These are phyloP conservation scores for Venturia nashicola DNA, from an alignment of 2,329 filamentous ascomycete genomes.

Conservation along the genomic window DNA sequence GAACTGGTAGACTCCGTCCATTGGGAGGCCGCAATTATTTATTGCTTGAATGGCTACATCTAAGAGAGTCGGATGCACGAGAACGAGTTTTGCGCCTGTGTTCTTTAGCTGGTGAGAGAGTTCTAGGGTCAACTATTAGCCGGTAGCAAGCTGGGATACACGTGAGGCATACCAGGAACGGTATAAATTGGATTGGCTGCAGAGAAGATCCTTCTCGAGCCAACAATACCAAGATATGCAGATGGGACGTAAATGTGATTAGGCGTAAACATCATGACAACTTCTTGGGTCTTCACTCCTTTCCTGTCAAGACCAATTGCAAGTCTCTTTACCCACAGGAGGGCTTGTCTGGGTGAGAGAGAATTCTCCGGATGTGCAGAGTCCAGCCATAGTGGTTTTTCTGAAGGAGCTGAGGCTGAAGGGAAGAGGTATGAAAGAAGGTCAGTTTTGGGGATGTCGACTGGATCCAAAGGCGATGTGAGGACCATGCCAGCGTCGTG, in stretches of 20 bases:
- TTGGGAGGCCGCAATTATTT: slow-evolving; percentile 18
- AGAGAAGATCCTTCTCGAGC: slow-evolving; percentile 39
- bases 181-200: slow-evolving; percentile 43
- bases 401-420: slow-evolving; percentile 17
- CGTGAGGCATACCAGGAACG: slow-evolving; percentile 24
- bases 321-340: slow-evolving; percentile 38
- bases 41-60: slow-evolving; percentile 20
- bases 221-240: slow-evolving; percentile 39
- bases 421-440: slow-evolving; percentile 24
- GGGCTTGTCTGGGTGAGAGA: slow-evolving; percentile 32
- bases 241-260: slow-evolving; percentile 43
- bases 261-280: slow-evolving; percentile 39
- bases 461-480: slow-evolving; percentile 28
- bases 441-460: slow-evolving; percentile 35
- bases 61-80: slow-evolving; percentile 20
- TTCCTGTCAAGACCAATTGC: slow-evolving; percentile 33
- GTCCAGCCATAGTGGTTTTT: slow-evolving; percentile 40
- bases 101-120: slow-evolving; percentile 23
- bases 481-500: slow-evolving; percentile 24
- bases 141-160: background rate
- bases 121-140: slow-evolving; percentile 14
- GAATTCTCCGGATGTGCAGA: slow-evolving; percentile 28
- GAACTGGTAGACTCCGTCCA: slow-evolving; percentile 21
- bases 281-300: slow-evolving; percentile 34
- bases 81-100: slow-evolving; percentile 20